Percentiles rank a stretch among this genome's conserved stretches.
Conservation (phyloP, 2,329 filamentous ascomycete species). For the Blastomyces parvus region DNA sequence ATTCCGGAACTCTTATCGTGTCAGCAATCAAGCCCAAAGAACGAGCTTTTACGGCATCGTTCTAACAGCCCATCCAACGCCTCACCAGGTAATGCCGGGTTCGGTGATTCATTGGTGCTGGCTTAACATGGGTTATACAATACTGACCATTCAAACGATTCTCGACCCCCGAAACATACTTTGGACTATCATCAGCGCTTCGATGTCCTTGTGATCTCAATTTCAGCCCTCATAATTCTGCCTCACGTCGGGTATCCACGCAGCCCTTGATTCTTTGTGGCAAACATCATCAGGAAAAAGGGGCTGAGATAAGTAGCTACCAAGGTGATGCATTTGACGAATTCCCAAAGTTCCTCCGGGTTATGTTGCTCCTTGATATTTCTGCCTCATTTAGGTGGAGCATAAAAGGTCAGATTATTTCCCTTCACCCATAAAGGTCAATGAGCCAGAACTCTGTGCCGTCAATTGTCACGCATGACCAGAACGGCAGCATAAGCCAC, state of each 20-base stretch:
- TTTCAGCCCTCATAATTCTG: slow-evolving; percentile 6
- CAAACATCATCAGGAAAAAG: not conserved
- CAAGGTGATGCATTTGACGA: not conserved
- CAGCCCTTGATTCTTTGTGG: slow-evolving; percentile 1
- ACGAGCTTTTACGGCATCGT: not conserved
- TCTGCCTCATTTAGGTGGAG: not conserved
- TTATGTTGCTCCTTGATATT: not conserved
- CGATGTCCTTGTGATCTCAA: not conserved
- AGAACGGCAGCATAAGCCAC: too few relatives aligned
- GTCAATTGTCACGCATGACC: not conserved
- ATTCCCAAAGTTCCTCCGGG: not conserved
- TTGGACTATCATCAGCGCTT: not conserved
- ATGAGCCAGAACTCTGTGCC: not conserved
- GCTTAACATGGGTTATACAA: not conserved
- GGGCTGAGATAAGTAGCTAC: not conserved
- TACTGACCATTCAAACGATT: not conserved
- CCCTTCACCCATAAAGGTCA: not conserved
- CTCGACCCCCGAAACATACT: not conserved
- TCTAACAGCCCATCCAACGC: not conserved
- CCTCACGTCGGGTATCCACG: slow-evolving; percentile 13
- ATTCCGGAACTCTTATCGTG: not conserved
- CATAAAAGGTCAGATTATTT: not conserved
- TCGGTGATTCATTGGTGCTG: not conserved
- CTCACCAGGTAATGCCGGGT: not conserved
- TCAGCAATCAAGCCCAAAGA: not conserved